A percentile compares a stretch with the other conserved stretches of the same genome.
These are phyloP conservation scores for Bidens hawaiensis DNA, from an alignment of 140 eudicot genomes.

Conservation along the genomic window DNA sequence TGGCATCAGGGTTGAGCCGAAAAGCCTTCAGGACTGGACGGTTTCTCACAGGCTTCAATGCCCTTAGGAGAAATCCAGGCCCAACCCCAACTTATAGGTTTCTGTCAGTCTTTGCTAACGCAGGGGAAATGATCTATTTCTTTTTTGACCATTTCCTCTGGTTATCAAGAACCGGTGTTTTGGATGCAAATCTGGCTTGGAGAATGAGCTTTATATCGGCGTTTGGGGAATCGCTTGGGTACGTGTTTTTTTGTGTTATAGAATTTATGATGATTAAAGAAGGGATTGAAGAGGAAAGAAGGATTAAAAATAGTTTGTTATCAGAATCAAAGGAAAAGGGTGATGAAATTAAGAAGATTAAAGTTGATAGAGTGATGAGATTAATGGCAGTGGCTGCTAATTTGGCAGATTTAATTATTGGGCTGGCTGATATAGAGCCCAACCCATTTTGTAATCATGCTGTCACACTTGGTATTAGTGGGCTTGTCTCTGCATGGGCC, in stretches of 20 bases:
- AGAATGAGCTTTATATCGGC: constrained; percentile 91
- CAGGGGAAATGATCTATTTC: constrained; percentile 98
- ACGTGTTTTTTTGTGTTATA: constrained; percentile 61
- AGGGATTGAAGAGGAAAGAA: constrained; percentile 49
- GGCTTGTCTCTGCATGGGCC: constrained; percentile 99
- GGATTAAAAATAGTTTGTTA: constrained; percentile 19
- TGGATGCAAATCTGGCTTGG: constrained; percentile 62
- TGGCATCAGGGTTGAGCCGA: constrained; percentile 91
- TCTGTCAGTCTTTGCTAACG: constrained; percentile 68
- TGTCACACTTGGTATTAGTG: constrained; percentile 87
- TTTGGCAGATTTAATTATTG: constrained; percentile 83
- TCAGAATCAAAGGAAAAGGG: constrained; percentile 19
- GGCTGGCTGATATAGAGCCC: constrained; percentile 93
- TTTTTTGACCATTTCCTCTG: constrained; percentile 92
- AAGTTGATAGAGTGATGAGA: constrained; percentile 85
- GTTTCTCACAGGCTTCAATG: constrained; percentile 88
- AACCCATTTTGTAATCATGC: constrained; percentile 88
- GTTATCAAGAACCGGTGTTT: constrained; percentile 72
- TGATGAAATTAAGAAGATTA: constrained; percentile 40
- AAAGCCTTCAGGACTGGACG: constrained; percentile 91
- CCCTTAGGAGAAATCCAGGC: constrained; percentile 67
- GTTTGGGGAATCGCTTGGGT: constrained; percentile 91
- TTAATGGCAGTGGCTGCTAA: constrained; percentile 94
- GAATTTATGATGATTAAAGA: constrained; percentile 63
- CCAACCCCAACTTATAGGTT: constrained; percentile 41